Evolutionary conservation across 2,329 filamentous ascomycete species (phyloP).

Genomic region (Karstenula rhodostoma): DNA sequence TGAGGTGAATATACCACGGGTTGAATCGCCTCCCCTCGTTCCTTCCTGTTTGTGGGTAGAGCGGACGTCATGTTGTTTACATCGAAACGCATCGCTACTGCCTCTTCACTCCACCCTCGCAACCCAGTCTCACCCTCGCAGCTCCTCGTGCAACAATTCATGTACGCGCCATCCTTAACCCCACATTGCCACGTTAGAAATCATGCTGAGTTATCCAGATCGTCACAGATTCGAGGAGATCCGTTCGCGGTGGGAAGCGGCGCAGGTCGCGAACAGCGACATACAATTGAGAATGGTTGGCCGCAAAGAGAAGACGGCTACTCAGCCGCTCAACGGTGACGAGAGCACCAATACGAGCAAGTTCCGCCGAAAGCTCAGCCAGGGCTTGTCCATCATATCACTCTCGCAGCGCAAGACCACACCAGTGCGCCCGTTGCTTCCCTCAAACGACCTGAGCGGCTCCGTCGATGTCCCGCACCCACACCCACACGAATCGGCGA

Average conservation of each 20-base stretch:
- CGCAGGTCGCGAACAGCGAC: slow-evolving; percentile 22
- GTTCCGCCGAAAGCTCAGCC: slow-evolving; percentile 44
- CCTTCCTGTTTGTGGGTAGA: slow-evolving; percentile 9
- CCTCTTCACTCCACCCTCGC: slow-evolving; percentile 1
- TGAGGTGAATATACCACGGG: too few relatives aligned
- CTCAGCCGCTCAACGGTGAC: slow-evolving; percentile 20
- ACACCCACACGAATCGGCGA: slow-evolving; percentile 12
- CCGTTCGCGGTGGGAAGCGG: slow-evolving; percentile 45
- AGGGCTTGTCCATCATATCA: slow-evolving; percentile 44
- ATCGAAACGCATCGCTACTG: slow-evolving; percentile 1
- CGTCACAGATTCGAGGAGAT: slow-evolving; percentile 42
- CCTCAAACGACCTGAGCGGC: slow-evolving; percentile 19
- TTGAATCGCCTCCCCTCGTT: neutral
- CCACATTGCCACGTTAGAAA: slow-evolving; percentile 22
- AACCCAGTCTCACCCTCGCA: neutral
- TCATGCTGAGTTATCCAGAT: slow-evolving; percentile 48
- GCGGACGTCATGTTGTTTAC: slow-evolving; percentile 1
- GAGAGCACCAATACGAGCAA: slow-evolving; percentile 29
- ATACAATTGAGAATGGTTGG: slow-evolving; percentile 34
- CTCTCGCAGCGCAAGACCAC: slow-evolving; percentile 40
- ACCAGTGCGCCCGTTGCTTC: slow-evolving; percentile 24
- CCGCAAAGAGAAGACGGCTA: slow-evolving; percentile 32
- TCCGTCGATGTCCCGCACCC: slow-evolving; percentile 13
- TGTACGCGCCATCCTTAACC: slow-evolving; percentile 21
- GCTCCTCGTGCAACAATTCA: neutral